Evolutionary conservation across 257 asterid species (phyloP).

Genomic region (Capsicum pubescens): DNA sequence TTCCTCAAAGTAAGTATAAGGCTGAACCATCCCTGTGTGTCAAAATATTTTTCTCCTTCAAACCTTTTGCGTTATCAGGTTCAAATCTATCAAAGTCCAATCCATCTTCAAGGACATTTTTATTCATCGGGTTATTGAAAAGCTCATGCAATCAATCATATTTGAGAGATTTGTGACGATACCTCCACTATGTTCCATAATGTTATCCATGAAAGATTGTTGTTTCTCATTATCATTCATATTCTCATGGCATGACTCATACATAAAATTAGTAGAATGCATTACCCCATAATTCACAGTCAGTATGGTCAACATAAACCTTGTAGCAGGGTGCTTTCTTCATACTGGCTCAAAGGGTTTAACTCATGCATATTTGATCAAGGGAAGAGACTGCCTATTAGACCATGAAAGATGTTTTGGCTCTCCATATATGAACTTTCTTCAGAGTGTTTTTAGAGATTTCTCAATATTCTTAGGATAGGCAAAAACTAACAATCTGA

Average conservation of each 20-base stretch:
- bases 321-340: constrained; percentile 33
- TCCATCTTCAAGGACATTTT: constrained; percentile 37
- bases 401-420: constrained; percentile 63
- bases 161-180: background rate
- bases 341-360: constrained; percentile 12
- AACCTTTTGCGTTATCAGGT: constrained; percentile 47
- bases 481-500: constrained; percentile 64
- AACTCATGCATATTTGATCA: constrained; percentile 40
- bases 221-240: constrained; percentile 28
- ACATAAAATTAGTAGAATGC: constrained; percentile 36
- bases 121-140: constrained; percentile 38
- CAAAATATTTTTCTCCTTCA: constrained; percentile 35
- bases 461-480: constrained; percentile 63
- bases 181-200: constrained; percentile 36
- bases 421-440: constrained; percentile 68
- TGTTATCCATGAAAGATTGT: constrained; percentile 29
- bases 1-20: constrained; percentile 28
- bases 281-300: constrained; percentile 36
- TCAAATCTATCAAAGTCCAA: constrained; percentile 62
- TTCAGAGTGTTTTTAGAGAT: constrained; percentile 60
- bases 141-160: constrained; percentile 55
- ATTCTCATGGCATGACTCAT: constrained; percentile 36
- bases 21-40: constrained; percentile 22
- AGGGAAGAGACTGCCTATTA: constrained; percentile 53
- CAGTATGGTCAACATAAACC: constrained; percentile 29